Percentiles rank a stretch among this genome's conserved stretches.
Evolutionary conservation across 2,329 filamentous ascomycete species (phyloP).

Genomic region (Aspergillus melleus): DNA sequence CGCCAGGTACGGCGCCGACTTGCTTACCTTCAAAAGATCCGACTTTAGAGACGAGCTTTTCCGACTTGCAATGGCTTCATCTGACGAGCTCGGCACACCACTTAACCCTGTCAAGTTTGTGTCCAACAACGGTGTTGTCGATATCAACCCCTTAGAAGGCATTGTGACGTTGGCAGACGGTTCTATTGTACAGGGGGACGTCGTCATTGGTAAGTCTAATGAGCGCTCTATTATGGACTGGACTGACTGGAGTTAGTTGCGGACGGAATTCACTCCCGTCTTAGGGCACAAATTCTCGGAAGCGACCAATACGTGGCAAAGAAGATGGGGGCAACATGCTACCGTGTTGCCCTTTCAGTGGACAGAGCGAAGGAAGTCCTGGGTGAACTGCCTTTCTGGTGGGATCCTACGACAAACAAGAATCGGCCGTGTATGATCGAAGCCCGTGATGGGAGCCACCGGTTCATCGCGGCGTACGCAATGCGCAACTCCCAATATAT

Average conservation of each 20-base stretch:
- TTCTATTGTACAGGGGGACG: neutral
- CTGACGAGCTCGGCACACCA: neutral
- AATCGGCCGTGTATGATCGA: neutral
- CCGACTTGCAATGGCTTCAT: neutral
- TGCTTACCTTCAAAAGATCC: neutral
- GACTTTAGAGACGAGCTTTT: constrained; percentile 5
- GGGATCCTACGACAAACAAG: constrained; percentile 1
- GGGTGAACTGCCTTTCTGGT: neutral
- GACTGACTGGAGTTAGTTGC: no score
- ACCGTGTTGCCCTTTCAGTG: constrained; percentile 1
- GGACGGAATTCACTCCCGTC: constrained; percentile 4
- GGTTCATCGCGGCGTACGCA: neutral
- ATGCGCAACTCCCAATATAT: constrained; percentile 1
- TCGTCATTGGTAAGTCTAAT: neutral
- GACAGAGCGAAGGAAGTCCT: neutral
- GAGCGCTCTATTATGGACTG: no score
- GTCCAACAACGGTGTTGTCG: neutral
- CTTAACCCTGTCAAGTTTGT: no score
- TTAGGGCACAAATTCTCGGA: neutral
- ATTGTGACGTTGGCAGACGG: neutral
- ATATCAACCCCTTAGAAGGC: neutral
- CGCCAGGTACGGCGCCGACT: neutral
- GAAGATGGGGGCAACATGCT: constrained; percentile 3
- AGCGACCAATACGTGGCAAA: neutral
- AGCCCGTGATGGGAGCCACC: constrained; percentile 1